These are phyloP conservation scores for Claviceps africana DNA, from an alignment of 2,329 filamentous ascomycete species.

Conservation along the genomic window DNA sequence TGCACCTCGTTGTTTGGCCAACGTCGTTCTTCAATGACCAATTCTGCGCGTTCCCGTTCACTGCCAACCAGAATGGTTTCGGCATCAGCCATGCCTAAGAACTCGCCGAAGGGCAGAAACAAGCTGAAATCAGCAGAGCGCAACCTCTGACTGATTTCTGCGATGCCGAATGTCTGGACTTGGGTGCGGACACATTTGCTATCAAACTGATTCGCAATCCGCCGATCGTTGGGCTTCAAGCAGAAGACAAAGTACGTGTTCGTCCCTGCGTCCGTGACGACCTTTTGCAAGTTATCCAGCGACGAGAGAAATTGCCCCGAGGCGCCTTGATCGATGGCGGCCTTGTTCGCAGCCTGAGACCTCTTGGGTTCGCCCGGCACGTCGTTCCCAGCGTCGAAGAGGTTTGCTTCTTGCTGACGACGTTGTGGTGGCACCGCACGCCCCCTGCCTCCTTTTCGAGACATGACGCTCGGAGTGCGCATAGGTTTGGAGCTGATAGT, in stretches of 20 bases:
- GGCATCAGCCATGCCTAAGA: conserved; percentile 73
- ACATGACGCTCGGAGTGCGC: conserved; percentile 83
- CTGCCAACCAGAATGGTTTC: conserved; percentile 80
- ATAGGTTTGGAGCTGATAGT: conserved; percentile 92
- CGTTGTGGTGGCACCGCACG: conserved; percentile 23
- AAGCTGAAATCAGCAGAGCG: conserved; percentile 90
- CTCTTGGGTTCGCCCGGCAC: conserved; percentile 23
- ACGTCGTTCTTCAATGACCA: conserved; percentile 78
- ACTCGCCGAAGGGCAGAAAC: conserved; percentile 91
- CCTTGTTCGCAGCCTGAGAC: conserved; percentile 20
- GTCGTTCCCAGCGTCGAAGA: conserved; percentile 16
- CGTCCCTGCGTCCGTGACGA: conserved; percentile 64
- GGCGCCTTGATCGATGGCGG: conserved; percentile 58
- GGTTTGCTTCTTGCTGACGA: conserved; percentile 24
- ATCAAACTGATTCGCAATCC: conserved; percentile 97
- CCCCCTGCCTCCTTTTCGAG: conserved; percentile 48
- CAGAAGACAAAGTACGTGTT: conserved; percentile 97
- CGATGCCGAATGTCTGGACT: conserved; percentile 88
- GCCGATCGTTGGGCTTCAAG: conserved; percentile 88
- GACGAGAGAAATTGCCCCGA: conserved; percentile 84
- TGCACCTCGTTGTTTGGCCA: conserved; percentile 89
- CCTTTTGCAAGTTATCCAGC: conserved; percentile 81
- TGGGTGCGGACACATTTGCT: conserved; percentile 95
- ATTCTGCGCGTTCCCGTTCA: conserved; percentile 80
- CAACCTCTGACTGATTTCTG: conserved; percentile 87